Conservation (phyloP, 306 rosid species). For the Mimosa pudica region DNA sequence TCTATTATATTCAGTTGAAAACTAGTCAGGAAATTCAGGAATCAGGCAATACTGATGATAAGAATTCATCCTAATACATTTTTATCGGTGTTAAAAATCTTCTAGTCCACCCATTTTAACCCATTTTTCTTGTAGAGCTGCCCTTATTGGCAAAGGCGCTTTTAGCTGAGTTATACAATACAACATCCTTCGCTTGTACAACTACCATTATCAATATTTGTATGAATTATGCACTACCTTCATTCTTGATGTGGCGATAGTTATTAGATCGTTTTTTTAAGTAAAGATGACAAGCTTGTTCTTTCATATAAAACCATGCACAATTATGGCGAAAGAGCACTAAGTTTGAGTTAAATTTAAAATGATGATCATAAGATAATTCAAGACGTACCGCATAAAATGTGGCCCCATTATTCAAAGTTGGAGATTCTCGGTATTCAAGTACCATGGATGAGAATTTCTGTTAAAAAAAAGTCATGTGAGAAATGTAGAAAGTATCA, state of each 20-base stretch:
- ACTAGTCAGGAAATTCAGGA: slow-evolving; percentile 31
- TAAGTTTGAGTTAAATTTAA: not conserved
- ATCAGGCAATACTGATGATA: slow-evolving; percentile 20
- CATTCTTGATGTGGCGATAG: not conserved
- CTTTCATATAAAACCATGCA: not conserved
- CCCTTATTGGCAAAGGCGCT: slow-evolving; percentile 3
- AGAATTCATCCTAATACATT: slow-evolving; percentile 34
- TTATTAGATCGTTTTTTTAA: not conserved
- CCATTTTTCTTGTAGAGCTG: slow-evolving; percentile 1
- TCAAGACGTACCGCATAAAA: not conserved
- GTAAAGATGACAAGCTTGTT: not conserved
- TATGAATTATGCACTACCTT: not conserved
- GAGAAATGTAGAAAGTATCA: too few relatives aligned
- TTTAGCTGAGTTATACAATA: not conserved
- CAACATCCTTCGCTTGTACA: slow-evolving; percentile 19
- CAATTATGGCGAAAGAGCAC: not conserved
- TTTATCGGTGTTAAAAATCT: slow-evolving; percentile 19
- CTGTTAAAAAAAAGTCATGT: too few relatives aligned
- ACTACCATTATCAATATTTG: not conserved
- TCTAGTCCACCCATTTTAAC: slow-evolving; percentile 20
- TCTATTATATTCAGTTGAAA: slow-evolving; percentile 61
- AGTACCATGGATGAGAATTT: too few relatives aligned
- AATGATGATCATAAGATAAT: not conserved
- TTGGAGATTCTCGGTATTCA: not conserved
- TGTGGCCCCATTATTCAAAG: not conserved